Base-by-base conservation (phyloP, 2,329 filamentous ascomycete genomes). In the Dryadomyces sulphureus region DNA sequence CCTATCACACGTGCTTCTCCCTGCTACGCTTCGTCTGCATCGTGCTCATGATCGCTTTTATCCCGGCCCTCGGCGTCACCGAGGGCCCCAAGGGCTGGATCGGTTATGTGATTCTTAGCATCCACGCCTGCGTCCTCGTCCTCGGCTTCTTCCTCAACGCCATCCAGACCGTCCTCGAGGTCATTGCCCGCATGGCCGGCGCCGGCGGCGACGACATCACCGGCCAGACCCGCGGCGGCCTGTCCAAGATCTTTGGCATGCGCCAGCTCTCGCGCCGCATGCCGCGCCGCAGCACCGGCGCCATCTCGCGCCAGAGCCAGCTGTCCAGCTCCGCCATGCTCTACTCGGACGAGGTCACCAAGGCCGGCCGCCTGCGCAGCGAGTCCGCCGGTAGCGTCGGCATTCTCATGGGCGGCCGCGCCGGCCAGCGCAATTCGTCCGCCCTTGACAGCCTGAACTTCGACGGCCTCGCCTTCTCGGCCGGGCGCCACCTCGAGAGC, bases 131-230 rank as follows among this genome's bases (percentile, higher is more conserved):
- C 50, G 86, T 94, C 0, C 66, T 98, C 20, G 72, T 94, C 3
- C 85, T 96, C 55, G 90, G 87, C 2, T 98, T 96, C 66, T 85
- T 95, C 60, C 68, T 98, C 45, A 94, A 94, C 59, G 84, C 92
- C 1, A 60, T 94, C 7, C 88, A 94, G 59, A 95, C 90, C 0
- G 72, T 94, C 38, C 75, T 95, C 36, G 92, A 98, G 62, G 87
- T 98, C 8, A 69, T 81, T 43, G 88, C 89, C 22, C 77, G 90
- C 45, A 69, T 92, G 56, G 74, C 84, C 22, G 90, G 90, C 34
- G 89, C 84, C 27, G 92, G 88, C 42, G 82, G 81, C 20, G 83
- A 90, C 54, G 77, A 82, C 53, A 68, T 72, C 35, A 73, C 72
- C 44, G 81, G 81, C 35, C 77, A 83, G 52, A 77, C 79, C 43